phyloP scores from a whole-genome alignment of 2,329 filamentous ascomycete genomes.

The Cordyceps pruinosa region DNA sequence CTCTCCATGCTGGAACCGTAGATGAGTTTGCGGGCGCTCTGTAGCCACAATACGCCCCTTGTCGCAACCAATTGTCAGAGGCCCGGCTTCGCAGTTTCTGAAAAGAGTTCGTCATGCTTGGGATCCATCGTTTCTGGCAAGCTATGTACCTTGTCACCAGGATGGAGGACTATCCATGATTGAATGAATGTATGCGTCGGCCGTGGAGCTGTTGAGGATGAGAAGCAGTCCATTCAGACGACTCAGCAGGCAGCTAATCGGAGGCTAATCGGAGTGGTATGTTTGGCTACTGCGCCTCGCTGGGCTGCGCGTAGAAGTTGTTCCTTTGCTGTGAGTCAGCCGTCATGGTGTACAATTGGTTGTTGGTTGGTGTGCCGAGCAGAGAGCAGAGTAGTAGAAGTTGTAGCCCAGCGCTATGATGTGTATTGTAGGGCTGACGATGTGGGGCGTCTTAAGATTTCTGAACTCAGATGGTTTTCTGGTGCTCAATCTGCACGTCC shows the following conservation, averaged over 20 bases:
- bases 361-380: too few relatives aligned
- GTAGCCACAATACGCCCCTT: neutral
- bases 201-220: neutral
- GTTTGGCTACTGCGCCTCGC: too few relatives aligned
- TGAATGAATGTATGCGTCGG: neutral
- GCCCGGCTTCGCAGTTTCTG: neutral
- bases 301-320: too few relatives aligned
- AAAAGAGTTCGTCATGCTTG: neutral
- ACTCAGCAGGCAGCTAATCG: neutral
- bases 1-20: neutral
- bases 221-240: neutral
- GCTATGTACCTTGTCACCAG: neutral
- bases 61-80: neutral
- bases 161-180: neutral
- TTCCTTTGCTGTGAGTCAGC: too few relatives aligned
- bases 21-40: neutral
- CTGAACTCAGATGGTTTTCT: too few relatives aligned
- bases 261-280: too few relatives aligned
- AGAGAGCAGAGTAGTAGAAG: too few relatives aligned
- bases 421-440: too few relatives aligned
- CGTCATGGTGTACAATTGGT: too few relatives aligned
- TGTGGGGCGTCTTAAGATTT: too few relatives aligned
- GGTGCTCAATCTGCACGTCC: too few relatives aligned
- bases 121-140: neutral
- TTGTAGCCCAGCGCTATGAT: too few relatives aligned